phyloP scores from a whole-genome alignment of 768 basidiomycete genomes.

The Omphalotus guepiniiformis region DNA sequence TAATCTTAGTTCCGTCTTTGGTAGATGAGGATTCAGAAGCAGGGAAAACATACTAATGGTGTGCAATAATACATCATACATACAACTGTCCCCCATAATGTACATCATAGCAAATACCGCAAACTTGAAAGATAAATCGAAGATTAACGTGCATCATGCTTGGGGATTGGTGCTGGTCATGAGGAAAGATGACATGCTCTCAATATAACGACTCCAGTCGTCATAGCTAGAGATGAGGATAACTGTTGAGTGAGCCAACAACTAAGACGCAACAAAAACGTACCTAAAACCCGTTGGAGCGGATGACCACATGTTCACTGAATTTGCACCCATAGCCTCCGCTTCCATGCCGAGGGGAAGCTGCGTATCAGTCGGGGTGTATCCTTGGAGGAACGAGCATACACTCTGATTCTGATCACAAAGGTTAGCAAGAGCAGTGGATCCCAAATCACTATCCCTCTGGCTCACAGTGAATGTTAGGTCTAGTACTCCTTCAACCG shows the following conservation, averaged over 20 bases:
- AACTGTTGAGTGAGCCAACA: neutral
- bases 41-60: no score
- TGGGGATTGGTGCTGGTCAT: no score
- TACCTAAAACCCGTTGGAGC: neutral
- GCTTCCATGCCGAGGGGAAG: slow-evolving; percentile 1
- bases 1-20: no score
- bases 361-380: neutral
- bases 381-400: neutral
- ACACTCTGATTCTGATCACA: neutral
- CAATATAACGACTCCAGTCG: slow-evolving; percentile 1
- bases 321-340: neutral
- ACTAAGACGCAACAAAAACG: neutral
- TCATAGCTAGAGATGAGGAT: neutral
- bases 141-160: no score
- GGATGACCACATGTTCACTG: neutral
- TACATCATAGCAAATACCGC: no score
- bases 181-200: no score
- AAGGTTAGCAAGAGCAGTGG: neutral
- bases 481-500: no score
- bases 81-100: no score
- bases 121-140: no score
- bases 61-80: no score
- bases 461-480: neutral
- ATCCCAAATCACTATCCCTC: neutral
- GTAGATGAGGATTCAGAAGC: no score